A percentile compares a stretch with the other conserved stretches of the same genome.
Conservation (phyloP, 345 rosid genomes). For the Pistacia integerrima region DNA sequence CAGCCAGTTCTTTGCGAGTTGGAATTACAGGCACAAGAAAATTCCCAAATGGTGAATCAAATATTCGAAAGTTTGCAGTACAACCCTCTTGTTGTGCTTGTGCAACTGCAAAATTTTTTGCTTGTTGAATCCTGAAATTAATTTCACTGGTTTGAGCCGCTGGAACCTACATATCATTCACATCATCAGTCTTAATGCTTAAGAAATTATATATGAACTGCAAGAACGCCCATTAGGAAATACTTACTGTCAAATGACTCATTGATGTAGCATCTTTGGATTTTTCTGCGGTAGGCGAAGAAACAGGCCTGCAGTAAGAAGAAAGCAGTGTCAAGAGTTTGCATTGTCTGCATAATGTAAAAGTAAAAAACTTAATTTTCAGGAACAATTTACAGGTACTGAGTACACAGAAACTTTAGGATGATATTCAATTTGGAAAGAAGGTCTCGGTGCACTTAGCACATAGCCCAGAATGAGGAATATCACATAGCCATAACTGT, state of each 20-base stretch:
- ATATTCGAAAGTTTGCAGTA: conserved; percentile 44
- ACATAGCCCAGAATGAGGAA: neutral
- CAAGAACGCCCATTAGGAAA: neutral
- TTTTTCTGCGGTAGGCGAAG: conserved; percentile 17
- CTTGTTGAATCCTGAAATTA: conserved; percentile 34
- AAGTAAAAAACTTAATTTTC: neutral
- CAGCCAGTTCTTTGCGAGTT: conserved; percentile 43
- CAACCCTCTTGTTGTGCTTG: conserved; percentile 59
- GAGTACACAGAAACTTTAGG: neutral
- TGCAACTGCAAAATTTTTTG: conserved; percentile 43
- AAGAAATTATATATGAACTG: neutral
- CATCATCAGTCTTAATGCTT: neutral
- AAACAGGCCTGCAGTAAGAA: conserved; percentile 7
- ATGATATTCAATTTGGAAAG: neutral
- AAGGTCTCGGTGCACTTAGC: neutral
- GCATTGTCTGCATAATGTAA: neutral
- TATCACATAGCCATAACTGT: neutral
- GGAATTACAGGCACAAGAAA: conserved; percentile 61
- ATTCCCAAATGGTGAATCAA: conserved; percentile 56
- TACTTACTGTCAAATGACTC: conserved; percentile 1
- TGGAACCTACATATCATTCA: conserved; percentile 20
- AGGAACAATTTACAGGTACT: neutral
- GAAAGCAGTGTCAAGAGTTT: neutral
- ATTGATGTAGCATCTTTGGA: conserved; percentile 12
- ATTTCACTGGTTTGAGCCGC: conserved; percentile 11